phyloP scores from a whole-genome alignment of 306 rosid genomes.

The Parietaria judaica region DNA sequence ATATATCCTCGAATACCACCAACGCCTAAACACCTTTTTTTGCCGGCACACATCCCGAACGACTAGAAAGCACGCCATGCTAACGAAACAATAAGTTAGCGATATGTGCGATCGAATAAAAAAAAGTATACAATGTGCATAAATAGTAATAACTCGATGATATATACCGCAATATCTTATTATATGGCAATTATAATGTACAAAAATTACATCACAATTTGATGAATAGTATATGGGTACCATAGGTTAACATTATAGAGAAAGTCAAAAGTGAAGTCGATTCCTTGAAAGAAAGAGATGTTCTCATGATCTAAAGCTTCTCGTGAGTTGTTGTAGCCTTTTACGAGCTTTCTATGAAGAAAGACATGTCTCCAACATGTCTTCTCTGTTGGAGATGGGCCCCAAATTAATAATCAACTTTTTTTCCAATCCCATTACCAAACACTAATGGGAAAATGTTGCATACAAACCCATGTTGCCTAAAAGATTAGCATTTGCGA shows the following conservation, averaged over 20 bases:
- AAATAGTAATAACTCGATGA: too few relatives aligned
- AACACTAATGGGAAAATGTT: slow-evolving; percentile 9
- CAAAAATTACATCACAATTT: too few relatives aligned
- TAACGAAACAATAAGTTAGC: too few relatives aligned
- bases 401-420: slow-evolving; percentile 4
- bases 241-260: slow-evolving; percentile 18
- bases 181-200: not conserved
- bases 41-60: too few relatives aligned
- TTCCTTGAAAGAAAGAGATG: slow-evolving; percentile 12
- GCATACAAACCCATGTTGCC: too few relatives aligned
- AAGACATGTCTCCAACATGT: slow-evolving; percentile 84
- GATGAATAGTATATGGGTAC: slow-evolving; percentile 6
- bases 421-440: slow-evolving; percentile 12
- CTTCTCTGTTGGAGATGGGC: slow-evolving; percentile 32
- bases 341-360: slow-evolving; percentile 18
- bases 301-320: slow-evolving; percentile 22
- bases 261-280: slow-evolving; percentile 28
- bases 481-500: too few relatives aligned
- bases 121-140: too few relatives aligned
- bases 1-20: too few relatives aligned
- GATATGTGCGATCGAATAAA: too few relatives aligned
- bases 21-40: too few relatives aligned
- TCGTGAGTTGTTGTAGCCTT: not conserved
- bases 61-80: too few relatives aligned
- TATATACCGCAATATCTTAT: not conserved